Base-by-base conservation (phyloP, 2,329 filamentous ascomycete species). In the Diaporthe aspalathi region DNA sequence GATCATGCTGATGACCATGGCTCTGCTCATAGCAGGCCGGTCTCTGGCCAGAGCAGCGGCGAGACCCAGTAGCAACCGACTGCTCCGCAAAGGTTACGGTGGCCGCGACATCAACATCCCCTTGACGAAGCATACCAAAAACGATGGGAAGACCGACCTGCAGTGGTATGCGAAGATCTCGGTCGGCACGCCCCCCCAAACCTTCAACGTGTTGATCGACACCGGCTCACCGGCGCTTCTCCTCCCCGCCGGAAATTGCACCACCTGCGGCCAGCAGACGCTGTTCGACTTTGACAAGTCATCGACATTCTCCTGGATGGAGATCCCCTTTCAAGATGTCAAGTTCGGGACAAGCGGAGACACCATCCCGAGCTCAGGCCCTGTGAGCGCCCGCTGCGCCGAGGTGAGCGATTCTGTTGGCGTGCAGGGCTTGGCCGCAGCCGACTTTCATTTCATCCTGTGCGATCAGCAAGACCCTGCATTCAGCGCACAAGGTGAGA, bases 161-260 rank as follows among this genome's bases (percentile, higher is more conserved):
- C 71, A 73, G 45, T 73, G 71, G 71, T 73, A 50, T 50, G 56
- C 65, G 6, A 71, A 70, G 8, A 32, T 73, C 9, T 65, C 65
- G 20, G 69, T 71, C 3, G 71, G 71, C 14, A 71, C 68, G 1
- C 71, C 71, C 38, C 65, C 65, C 5, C 71, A 71, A 16, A 24
- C 52, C 3, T 71, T 73, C 40, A 71, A 67, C 11, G 69, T 73
- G 14, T 54, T 73, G 63, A 65, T 73, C 22, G 71, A 73, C n/a
- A 71, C 71, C 8, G 72, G 70, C 45, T 72, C 67, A 12, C 20
- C 66, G 12, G 20, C 38, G 20, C 70, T 73, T 1, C 40, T 73
- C 1, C 66, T 73, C 14, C 60, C 72, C 2, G 27, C 63, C 8
- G 56, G 24, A 9, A 73, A 73, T 52, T 73, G 71, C 52, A 71